A percentile compares a stretch with the other conserved stretches of the same genome.
phyloP scores from a whole-genome alignment of 495 filamentous ascomycete species.

The Neurospora pannonica region DNA sequence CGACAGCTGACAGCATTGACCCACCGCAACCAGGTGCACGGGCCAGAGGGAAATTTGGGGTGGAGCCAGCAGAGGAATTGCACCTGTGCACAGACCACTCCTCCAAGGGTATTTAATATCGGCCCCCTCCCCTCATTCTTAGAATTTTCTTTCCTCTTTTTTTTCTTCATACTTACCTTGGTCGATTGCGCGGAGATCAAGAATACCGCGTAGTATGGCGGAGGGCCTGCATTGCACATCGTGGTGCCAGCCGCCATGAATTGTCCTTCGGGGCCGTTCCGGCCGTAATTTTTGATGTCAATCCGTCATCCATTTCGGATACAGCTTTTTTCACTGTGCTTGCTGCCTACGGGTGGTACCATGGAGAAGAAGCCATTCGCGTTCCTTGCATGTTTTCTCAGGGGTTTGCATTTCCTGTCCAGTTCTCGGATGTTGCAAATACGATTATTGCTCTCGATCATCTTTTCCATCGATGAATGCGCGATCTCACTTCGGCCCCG shows the following conservation, averaged over 20 bases:
- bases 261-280: conserved; percentile 19
- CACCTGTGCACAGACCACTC: conserved; percentile 8
- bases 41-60: background rate
- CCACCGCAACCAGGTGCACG: background rate
- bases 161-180: conserved; percentile 20
- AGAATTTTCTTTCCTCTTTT: conserved; percentile 10
- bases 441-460: background rate
- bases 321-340: conserved; percentile 12
- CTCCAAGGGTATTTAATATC: background rate
- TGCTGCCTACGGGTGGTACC: conserved; percentile 7
- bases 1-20: background rate
- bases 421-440: fast-evolving
- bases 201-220: conserved; percentile 10
- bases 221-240: conserved; percentile 18
- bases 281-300: conserved; percentile 17
- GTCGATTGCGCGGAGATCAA: conserved; percentile 14
- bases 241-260: conserved; percentile 14
- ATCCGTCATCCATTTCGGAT: conserved; percentile 2
- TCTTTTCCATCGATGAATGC: background rate
- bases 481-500: background rate
- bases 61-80: background rate
- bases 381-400: background rate
- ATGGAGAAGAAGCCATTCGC: conserved; percentile 8
- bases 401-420: background rate
- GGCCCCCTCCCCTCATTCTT: background rate